Percentiles rank a stretch among this genome's conserved stretches.
Conservation (phyloP, 495 filamentous ascomycete genomes). For the Aspergillus coremiiformis region DNA sequence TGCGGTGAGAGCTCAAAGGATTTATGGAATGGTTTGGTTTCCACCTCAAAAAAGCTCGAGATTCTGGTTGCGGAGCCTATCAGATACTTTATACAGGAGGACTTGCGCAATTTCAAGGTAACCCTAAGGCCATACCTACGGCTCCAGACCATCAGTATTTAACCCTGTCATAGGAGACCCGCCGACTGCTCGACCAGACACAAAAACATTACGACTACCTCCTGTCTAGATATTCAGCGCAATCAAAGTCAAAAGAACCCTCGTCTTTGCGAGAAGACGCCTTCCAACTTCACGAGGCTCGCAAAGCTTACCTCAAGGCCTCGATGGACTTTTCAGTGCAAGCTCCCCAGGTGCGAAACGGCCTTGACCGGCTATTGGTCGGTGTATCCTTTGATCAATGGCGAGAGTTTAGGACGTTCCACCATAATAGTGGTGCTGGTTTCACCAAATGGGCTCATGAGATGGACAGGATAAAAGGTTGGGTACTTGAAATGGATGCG, state of each 20-base stretch:
- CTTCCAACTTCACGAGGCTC: conserved; percentile 89
- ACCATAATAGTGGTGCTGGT: conserved; percentile 48
- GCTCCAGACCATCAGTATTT: conserved; percentile 3
- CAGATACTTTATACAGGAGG: conserved; percentile 61
- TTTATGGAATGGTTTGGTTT: conserved; percentile 72
- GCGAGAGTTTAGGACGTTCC: conserved; percentile 64
- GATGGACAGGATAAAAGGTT: conserved; percentile 84
- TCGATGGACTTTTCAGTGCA: conserved; percentile 89
- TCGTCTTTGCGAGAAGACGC: conserved; percentile 89
- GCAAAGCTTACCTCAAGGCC: conserved; percentile 82
- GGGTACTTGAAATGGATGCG: conserved; percentile 87
- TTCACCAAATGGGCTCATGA: conserved; percentile 62
- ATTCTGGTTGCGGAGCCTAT: conserved; percentile 73
- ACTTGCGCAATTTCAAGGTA: conserved; percentile 61
- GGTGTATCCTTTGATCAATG: conserved; percentile 78
- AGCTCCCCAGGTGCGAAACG: conserved; percentile 71
- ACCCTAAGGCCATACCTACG: neutral
- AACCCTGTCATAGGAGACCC: conserved; percentile 57
- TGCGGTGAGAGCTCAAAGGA: conserved; percentile 79
- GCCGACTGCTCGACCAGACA: conserved; percentile 63
- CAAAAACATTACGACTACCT: conserved; percentile 79
- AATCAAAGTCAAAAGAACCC: conserved; percentile 89
- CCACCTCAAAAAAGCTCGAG: conserved; percentile 67
- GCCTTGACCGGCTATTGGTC: conserved; percentile 79
- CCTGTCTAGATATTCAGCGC: conserved; percentile 68